Evolutionary conservation across 106 monocot genomes (phyloP), one percentile per base, ranked within the genome.

Genomic region (Platanthera zijinensis): DNA sequence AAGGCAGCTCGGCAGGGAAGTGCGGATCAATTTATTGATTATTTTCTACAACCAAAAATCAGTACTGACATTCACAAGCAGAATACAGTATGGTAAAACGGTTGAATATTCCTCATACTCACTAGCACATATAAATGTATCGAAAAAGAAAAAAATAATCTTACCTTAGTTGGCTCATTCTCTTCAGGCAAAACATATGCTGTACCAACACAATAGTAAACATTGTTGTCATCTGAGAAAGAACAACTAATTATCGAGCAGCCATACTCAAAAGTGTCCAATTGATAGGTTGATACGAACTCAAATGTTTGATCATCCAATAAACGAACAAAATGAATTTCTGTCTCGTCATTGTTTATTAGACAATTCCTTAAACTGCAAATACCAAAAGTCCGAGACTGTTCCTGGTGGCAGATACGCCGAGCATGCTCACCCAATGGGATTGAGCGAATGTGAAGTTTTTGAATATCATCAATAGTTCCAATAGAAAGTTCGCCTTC

Each of bases 401-500:
- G 90, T 70, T 99, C 97, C 84, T 94, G 97, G 81, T 99, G 97
- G 73, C 97, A 88, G 45, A 99, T 99, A 10, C 94, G 89, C 5
- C 94, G 94, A 49, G 94, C 91, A 64, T 99, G 94, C 83, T 99
- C 97, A n/a, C 89, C 89, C 30, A 94, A 86, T 4, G 87, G 88
- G 67, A 99, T 92, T 21, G 94, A 85, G 73, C 94, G 89, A 68
- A 99, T 99, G 69, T 99, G 97, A 73, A 99, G 97, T 83, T 99
- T 99, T 78, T 94, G 97, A 71, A 99, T 99, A 64, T 91, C 97
- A 80, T 99, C 97, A 77, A 99, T 94, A 46, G 91, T 94, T 51
- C 97, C 97, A 76, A 99, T 99, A n/a, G 89, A 90, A 75, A 99
- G 97, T 66, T 99, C 97, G 48, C 97, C 97, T 88, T 99, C 97